Conservation (phyloP, 768 basidiomycete genomes). For the Leccinum boreale region DNA sequence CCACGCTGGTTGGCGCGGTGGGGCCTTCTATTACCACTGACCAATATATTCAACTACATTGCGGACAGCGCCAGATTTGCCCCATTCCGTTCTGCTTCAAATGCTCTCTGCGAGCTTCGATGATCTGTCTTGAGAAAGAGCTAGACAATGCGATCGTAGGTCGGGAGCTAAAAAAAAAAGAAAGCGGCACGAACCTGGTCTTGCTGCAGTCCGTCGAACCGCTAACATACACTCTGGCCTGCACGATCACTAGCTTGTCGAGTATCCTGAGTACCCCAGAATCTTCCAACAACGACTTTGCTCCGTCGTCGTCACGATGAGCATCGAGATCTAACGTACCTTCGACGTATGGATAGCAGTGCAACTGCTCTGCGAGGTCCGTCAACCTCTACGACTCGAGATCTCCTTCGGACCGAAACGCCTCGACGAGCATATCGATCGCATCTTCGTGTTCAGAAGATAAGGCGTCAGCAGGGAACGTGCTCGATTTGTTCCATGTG, state of each 20-base stretch:
- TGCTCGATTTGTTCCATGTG: conserved; percentile 37
- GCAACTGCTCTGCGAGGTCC: conserved; percentile 38
- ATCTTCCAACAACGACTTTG: conserved; percentile 38
- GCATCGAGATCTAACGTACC: conserved; percentile 20
- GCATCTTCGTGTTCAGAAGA: conserved; percentile 44
- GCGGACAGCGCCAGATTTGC: too few species aligned
- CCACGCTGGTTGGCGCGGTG: too few species aligned
- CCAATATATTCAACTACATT: too few species aligned
- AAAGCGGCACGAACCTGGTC: conserved; percentile 37
- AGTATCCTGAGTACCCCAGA: conserved; percentile 51
- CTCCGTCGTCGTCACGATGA: neutral
- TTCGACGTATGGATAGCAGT: conserved; percentile 21
- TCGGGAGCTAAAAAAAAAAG: too few species aligned
- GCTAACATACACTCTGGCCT: conserved; percentile 48
- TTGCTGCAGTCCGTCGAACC: conserved; percentile 46
- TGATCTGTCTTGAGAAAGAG: neutral
- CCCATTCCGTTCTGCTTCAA: too few species aligned
- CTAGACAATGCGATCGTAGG: neutral
- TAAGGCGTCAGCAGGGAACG: conserved; percentile 37
- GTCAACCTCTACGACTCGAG: conserved; percentile 41
- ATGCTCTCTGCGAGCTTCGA: neutral
- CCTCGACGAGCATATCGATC: conserved; percentile 38
- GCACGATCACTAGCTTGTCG: conserved; percentile 52
- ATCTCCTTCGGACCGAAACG: conserved; percentile 42
- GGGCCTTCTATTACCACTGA: too few species aligned